Conservation (phyloP, 164 flowering plant genomes). For the Magnolia sinica region DNA sequence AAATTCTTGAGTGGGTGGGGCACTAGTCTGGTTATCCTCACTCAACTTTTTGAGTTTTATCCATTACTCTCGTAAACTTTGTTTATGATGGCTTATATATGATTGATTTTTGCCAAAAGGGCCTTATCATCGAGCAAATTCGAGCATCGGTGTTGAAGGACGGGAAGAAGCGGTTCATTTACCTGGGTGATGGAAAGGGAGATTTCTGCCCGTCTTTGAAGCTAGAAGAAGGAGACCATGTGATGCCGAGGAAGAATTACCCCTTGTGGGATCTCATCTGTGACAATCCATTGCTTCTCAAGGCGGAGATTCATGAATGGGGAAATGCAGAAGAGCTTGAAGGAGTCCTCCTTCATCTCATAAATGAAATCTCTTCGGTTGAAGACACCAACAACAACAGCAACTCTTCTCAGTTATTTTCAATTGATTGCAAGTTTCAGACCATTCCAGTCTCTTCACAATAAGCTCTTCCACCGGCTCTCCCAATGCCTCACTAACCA, state of each 20-base stretch:
- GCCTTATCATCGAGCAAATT: constrained; percentile 50
- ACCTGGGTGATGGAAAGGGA: constrained; percentile 80
- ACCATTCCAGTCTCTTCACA: constrained; percentile 12
- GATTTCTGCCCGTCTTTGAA: constrained; percentile 74
- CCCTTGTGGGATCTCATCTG: constrained; percentile 69
- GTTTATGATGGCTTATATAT: not conserved
- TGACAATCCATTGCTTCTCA: constrained; percentile 37
- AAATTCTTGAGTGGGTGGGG: no score
- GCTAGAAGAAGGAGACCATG: constrained; percentile 39
- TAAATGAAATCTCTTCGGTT: constrained; percentile 11
- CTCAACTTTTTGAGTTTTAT: no score
- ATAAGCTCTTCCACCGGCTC: constrained; percentile 14
- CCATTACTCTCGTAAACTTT: not conserved
- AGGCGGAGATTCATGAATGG: constrained; percentile 75
- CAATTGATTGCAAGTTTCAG: constrained; percentile 18
- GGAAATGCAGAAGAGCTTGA: constrained; percentile 60
- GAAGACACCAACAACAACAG: not conserved
- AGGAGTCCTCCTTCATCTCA: constrained; percentile 36
- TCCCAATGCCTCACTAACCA: constrained; percentile 16
- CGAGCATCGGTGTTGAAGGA: constrained; percentile 28
- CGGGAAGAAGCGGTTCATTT: constrained; percentile 49
- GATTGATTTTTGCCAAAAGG: constrained; percentile 36
- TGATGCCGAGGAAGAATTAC: constrained; percentile 76
- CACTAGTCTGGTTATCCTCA: no score
- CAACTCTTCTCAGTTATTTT: not conserved